Base-by-base conservation (phyloP, 441 rosid genomes). In the Daphne laureola region DNA sequence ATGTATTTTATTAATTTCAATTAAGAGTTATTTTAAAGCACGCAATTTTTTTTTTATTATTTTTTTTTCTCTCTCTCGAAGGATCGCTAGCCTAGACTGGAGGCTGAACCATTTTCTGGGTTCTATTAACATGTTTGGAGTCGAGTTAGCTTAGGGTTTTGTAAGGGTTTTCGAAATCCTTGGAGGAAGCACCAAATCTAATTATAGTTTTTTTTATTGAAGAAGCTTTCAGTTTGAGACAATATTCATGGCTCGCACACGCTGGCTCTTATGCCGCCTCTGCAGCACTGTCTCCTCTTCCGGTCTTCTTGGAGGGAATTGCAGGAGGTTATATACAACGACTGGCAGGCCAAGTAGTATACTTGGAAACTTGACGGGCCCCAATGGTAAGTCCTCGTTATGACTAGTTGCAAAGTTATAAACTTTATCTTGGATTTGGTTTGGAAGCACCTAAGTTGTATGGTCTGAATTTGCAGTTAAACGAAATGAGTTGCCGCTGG, bases 241-340 rank as follows among this genome's bases (percentile, higher is more conserved):
- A 11, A 27, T 14, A 49, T 67, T 59, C 59, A 88, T 91, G 95
- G 79, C 73, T 60, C 79, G 86, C 46, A 55, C 79, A 43, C 38
- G 76, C 70, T 66, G 96, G 95, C 68, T 80, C 57, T 74, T 67
- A 27, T 71, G 60, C 68, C 50, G 80, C 55, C 63, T 78, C 64
- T 76, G 86, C 58, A 82, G 86, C 57, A 66, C 77, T 26, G 60
- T 75, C 23, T 60, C 64, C 42, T 12, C 55, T 50, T 51, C 63
- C 49, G 27, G 48, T 15, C 61, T 62, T 66, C 44, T 64, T 53
- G 59, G 60, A 61, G 82, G 78, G 57, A 68, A 67, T 57, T 63
- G 0, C 53, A 72, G 88, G 79, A 70, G 79, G 49, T 73, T 85
- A 58, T 63, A 52, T 49, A 58, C 83, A 1, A 66, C 66, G 31